These are phyloP conservation scores for Groenewaldozyma sp. DNA, from an alignment of 1,139 yeast species.

Conservation along the genomic window DNA sequence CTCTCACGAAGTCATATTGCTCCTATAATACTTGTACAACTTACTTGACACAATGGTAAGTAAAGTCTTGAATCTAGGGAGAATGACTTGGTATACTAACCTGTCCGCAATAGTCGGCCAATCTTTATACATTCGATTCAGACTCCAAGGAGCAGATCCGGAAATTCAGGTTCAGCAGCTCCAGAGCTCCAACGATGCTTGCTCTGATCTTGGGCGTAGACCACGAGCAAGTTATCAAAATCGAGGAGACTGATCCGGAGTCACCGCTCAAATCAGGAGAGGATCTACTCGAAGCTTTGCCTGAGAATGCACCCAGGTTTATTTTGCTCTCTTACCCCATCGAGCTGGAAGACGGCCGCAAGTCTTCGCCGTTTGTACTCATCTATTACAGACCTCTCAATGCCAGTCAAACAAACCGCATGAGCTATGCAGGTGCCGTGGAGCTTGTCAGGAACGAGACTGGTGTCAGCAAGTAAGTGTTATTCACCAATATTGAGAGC, in stretches of 20 bases:
- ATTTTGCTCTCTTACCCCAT: constrained; percentile 72
- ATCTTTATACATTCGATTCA: constrained; percentile 53
- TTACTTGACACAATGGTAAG: background rate
- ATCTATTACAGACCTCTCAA: constrained; percentile 84
- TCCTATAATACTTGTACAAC: too few species aligned
- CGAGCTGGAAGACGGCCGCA: constrained; percentile 59
- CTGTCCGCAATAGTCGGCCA: constrained; percentile 6
- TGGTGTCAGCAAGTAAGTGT: constrained; percentile 55
- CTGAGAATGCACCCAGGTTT: constrained; percentile 74
- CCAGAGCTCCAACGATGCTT: constrained; percentile 54
- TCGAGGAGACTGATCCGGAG: constrained; percentile 18
- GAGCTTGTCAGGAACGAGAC: constrained; percentile 71
- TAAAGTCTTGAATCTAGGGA: background rate
- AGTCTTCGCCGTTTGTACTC: constrained; percentile 63
- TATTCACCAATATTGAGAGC: background rate
- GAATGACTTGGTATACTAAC: background rate
- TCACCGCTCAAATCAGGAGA: constrained; percentile 32
- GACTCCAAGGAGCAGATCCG: constrained; percentile 53
- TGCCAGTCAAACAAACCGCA: constrained; percentile 63
- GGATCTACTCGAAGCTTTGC: constrained; percentile 63
- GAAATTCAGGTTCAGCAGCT: constrained; percentile 64
- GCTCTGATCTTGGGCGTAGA: constrained; percentile 35
- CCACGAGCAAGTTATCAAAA: constrained; percentile 15
- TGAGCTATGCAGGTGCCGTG: constrained; percentile 86
- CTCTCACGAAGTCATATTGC: too few species aligned